Percentiles rank a stretch among this genome's conserved stretches.
phyloP scores from a whole-genome alignment of 202 grass and related monocot species.

The Carex sylvatica region DNA sequence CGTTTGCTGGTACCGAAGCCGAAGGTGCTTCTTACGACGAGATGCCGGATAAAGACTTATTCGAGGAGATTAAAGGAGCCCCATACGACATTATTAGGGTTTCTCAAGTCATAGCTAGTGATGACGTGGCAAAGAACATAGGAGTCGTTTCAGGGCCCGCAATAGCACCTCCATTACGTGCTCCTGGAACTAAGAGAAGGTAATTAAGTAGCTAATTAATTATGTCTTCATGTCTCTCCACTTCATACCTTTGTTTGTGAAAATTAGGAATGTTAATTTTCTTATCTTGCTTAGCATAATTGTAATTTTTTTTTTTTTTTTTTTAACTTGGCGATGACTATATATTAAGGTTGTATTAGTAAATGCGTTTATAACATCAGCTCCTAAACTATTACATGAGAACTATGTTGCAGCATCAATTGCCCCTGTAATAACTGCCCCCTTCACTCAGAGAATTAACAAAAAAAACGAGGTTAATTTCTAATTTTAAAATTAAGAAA shows the following conservation, averaged over 20 bases:
- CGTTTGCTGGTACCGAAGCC: constrained; percentile 17
- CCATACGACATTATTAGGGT: constrained; percentile 24
- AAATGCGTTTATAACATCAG: too few relatives aligned
- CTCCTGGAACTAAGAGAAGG: constrained; percentile 21
- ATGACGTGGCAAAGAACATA: not conserved
- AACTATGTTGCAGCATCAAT: too few relatives aligned
- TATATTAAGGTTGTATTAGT: too few relatives aligned
- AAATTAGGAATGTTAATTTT: too few relatives aligned
- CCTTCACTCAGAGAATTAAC: not conserved
- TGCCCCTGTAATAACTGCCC: too few relatives aligned
- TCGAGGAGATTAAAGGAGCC: constrained; percentile 8
- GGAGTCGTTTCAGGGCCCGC: not conserved
- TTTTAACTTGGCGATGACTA: too few relatives aligned
- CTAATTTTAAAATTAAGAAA: not conserved
- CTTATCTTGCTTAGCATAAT: too few relatives aligned
- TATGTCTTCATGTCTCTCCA: too few relatives aligned
- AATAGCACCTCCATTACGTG: not conserved
- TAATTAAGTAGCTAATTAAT: not conserved
- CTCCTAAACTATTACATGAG: too few relatives aligned
- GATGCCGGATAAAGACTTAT: constrained; percentile 18
- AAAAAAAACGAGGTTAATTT: not conserved
- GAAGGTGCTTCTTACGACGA: constrained; percentile 22
- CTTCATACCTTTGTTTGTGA: too few relatives aligned
- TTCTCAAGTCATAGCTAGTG: not conserved
- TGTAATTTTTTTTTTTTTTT: too few relatives aligned